Evolutionary conservation across 75 land plant genomes (phyloP).

Genomic region (Chamaecyparis obtusa): DNA sequence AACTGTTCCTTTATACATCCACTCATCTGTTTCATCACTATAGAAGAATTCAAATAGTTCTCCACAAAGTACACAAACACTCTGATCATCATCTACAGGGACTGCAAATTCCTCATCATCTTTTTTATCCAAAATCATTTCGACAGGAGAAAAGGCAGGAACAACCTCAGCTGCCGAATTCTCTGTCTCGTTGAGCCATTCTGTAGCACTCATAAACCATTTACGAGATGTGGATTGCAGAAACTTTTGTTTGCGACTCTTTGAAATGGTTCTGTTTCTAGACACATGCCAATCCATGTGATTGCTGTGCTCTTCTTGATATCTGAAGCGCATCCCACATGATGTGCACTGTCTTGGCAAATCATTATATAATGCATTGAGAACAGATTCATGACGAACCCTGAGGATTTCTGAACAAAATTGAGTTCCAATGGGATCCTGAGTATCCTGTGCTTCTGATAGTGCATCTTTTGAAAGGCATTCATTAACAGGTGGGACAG

Average conservation of each 20-base stretch:
- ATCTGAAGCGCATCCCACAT: conserved; percentile 85
- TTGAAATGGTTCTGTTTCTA: conserved; percentile 57
- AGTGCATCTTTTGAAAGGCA: not conserved
- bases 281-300: conserved; percentile 99
- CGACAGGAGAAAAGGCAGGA: conserved; percentile 77
- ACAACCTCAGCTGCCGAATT: conserved; percentile 60
- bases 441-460: not conserved
- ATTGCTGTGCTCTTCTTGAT: conserved; percentile 84
- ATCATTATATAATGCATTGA: conserved; percentile 69
- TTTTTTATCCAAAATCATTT: conserved; percentile 48
- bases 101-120: conserved; percentile 79
- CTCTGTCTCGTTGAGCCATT: conserved; percentile 90
- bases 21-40: conserved; percentile 94
- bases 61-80: conserved; percentile 83
- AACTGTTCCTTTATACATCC: conserved; percentile 99
- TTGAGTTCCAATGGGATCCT: conserved; percentile 66
- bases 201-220: conserved; percentile 84
- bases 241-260: conserved; percentile 76
- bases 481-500: not conserved
- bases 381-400: conserved; percentile 75
- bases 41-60: conserved; percentile 96
- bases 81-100: conserved; percentile 95
- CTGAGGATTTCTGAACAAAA: conserved; percentile 73
- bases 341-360: conserved; percentile 94
- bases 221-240: conserved; percentile 62